A percentile compares a stretch with the other conserved stretches of the same genome.
These are phyloP conservation scores for Kodamaea nitidulidarum DNA, from an alignment of 805 yeast species.

Conservation along the genomic window DNA sequence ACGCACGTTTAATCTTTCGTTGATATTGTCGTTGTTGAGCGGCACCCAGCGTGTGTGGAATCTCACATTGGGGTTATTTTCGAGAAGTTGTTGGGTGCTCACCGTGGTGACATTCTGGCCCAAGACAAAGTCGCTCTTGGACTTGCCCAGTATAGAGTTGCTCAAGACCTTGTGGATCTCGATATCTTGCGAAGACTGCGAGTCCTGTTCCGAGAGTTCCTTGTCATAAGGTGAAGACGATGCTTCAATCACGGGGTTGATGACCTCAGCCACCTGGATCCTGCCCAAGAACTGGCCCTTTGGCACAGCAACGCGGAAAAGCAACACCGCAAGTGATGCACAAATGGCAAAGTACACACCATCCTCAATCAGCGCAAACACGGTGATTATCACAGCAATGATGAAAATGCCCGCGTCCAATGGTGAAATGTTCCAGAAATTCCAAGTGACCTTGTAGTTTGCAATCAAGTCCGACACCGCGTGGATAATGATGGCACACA, in stretches of 20 bases:
- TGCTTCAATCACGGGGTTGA: conserved; percentile 48
- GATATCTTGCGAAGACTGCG: conserved; percentile 24
- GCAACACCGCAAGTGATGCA: conserved; percentile 71
- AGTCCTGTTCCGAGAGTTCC: conserved; percentile 14
- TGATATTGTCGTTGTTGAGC: conserved; percentile 43
- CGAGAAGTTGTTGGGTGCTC: conserved; percentile 21
- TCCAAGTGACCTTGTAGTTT: conserved; percentile 60
- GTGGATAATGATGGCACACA: conserved; percentile 86
- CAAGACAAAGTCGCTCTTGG: conserved; percentile 14
- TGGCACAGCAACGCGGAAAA: conserved; percentile 76
- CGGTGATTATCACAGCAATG: conserved; percentile 68
- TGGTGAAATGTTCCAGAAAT: conserved; percentile 70
- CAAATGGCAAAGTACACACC: conserved; percentile 90
- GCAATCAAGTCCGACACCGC: conserved; percentile 87
- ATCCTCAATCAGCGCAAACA: conserved; percentile 74
- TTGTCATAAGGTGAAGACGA: conserved; percentile 7
- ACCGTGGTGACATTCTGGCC: conserved; percentile 5
- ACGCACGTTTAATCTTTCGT: conserved; percentile 51
- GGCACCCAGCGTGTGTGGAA: conserved; percentile 73
- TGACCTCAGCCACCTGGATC: conserved; percentile 66
- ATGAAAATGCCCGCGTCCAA: conserved; percentile 70
- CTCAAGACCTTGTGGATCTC: conserved; percentile 44
- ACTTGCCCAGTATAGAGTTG: conserved; percentile 23
- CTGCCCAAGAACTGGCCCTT: conserved; percentile 79
- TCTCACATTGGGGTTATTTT: conserved; percentile 30